Base-by-base conservation (phyloP, 306 rosid species). In the Lathyrus aphaca region DNA sequence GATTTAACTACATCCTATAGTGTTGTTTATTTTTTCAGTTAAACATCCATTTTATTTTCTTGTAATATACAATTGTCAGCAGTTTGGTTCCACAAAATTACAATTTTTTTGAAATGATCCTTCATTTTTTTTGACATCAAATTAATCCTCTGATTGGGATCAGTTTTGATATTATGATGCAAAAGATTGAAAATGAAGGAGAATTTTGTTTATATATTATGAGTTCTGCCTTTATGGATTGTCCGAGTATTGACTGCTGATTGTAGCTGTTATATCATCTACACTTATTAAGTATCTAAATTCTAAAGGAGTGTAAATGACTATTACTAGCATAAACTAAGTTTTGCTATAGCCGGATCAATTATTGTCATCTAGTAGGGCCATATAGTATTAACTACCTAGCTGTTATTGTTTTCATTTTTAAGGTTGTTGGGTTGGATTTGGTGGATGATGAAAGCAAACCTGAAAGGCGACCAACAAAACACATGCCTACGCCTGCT, bases 401-500 rank as follows among this genome's bases (percentile, higher is more conserved):
- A 44, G 39, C 37, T 23, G 53, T 54, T 71, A 39, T 29, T 72
- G 32, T 35, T 72, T 64, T 62, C 51, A 69, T 70, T 56, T 46
- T 84, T 64, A 64, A 92, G 98, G 96, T 92, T 66, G 98, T 92
- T 65, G 98, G 98, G 57, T 81, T 89, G 81, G 98, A 92, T 83
- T 84, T 92, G 85, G 98, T 92, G 77, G 98, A 92, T 63, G 98
- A 92, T 64, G 98, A 92, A 76, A 92, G 87, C 86, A 89, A 92
- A 74, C 96, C 98, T 57, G 96, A 92, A 85, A 85, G 98, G 63
- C 95, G 98, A n/a, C 96, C 98, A 6, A 92, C 98, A 68, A 92
- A 90, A 77, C 98, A 94, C 88, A 94, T 94, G 98, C 98, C 92
- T 10, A 94, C 97, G 4, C 98, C 98, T 70, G 87, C 88, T 60